These are phyloP conservation scores for Coniochaeta prunicola DNA, from an alignment of 2,329 filamentous ascomycete genomes.

Conservation along the genomic window DNA sequence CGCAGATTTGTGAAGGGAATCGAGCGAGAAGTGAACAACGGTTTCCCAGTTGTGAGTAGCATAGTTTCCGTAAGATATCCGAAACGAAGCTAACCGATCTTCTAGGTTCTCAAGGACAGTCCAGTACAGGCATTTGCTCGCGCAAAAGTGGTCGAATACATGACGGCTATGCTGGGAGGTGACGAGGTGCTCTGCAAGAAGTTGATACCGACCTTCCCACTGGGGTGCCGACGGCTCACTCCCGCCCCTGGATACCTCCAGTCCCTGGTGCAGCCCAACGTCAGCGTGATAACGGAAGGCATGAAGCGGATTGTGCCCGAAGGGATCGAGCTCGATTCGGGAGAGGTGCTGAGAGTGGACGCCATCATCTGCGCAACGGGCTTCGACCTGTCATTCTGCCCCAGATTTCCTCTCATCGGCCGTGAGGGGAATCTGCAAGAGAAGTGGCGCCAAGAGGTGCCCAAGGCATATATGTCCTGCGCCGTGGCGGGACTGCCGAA, in stretches of 20 bases:
- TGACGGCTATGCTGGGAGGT: constrained; percentile 37
- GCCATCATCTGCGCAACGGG: constrained; percentile 51
- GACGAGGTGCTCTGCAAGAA: constrained; percentile 41
- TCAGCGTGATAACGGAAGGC: constrained; percentile 36
- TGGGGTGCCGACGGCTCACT: constrained; percentile 42
- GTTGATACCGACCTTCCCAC: constrained; percentile 41
- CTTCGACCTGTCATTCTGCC: constrained; percentile 46
- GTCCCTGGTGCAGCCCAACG: constrained; percentile 36
- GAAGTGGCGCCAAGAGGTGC: constrained; percentile 32
- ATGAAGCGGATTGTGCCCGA: constrained; percentile 38
- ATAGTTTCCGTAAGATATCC: neutral
- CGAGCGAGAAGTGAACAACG: constrained; percentile 35
- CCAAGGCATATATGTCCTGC: constrained; percentile 46
- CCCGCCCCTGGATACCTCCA: constrained; percentile 43
- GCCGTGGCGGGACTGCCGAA: constrained; percentile 45
- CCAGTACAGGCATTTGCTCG: constrained; percentile 33
- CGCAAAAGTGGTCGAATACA: constrained; percentile 34
- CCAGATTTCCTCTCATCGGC: constrained; percentile 42
- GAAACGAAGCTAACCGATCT: neutral
- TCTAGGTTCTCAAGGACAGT: constrained; percentile 31
- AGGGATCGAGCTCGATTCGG: constrained; percentile 40
- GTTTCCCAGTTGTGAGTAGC: constrained; percentile 31
- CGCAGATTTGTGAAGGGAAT: constrained; percentile 37
- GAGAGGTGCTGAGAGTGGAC: constrained; percentile 44
- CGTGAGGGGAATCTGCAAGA: constrained; percentile 44